Evolutionary conservation across 2,329 filamentous ascomycete genomes (phyloP).

Genomic region (Bipolaris zeicola): DNA sequence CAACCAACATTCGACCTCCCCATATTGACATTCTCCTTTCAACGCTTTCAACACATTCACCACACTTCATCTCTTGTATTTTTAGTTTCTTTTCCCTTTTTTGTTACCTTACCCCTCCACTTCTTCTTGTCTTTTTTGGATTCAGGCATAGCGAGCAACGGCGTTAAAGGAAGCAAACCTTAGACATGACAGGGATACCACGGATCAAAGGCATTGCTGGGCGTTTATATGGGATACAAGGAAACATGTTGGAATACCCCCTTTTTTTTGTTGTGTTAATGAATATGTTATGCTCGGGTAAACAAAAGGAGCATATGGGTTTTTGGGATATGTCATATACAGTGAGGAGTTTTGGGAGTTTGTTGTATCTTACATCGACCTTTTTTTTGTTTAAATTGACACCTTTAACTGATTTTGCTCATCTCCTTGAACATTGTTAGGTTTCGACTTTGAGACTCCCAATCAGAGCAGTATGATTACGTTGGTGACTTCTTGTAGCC

Average conservation of each 20-base stretch:
- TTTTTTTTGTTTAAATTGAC: not conserved
- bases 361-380: not conserved
- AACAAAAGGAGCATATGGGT: not conserved
- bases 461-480: not conserved
- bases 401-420: not conserved
- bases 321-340: not conserved
- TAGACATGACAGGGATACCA: not conserved
- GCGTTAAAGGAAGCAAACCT: not conserved
- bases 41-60: not conserved
- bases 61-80: not conserved
- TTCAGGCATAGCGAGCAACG: constrained; percentile 17
- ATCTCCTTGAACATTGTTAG: too few relatives aligned
- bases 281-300: constrained; percentile 1
- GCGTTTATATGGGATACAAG: not conserved
- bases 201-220: constrained; percentile 1
- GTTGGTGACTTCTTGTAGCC: not conserved
- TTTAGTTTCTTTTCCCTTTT: not conserved
- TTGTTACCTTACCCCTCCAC: not conserved
- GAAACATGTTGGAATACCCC: not conserved
- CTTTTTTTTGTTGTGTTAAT: not conserved
- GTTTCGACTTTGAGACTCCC: not conserved
- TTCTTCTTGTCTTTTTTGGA: not conserved
- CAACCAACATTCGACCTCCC: too few relatives aligned
- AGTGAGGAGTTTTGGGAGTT: not conserved
- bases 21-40: not conserved